Base-by-base conservation (phyloP, 164 flowering plant species). In the Vitis cinerea region DNA sequence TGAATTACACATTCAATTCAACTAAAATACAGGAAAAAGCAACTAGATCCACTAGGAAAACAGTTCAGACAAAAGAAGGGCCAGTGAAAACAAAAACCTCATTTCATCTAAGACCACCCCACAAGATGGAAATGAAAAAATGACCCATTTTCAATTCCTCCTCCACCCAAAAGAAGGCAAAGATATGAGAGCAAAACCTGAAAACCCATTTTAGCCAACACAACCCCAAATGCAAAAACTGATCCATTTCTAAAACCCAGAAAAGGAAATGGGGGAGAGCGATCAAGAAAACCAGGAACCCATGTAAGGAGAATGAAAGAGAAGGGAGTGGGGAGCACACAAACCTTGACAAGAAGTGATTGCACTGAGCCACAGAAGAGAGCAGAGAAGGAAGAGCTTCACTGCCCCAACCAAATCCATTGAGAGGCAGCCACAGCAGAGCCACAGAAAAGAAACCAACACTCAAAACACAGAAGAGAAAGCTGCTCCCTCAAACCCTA, bases 291-390 rank as follows among this genome's bases (percentile, higher is more conserved):
- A 47, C 48, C 9, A 15, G 48, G 27, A 54, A 59, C n/a, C 27
- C 37, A 37, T 17, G 51, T 16, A 12, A 31, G 65, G 30, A 61
- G 63, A 49, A 27, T 48, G 3, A 14, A 16, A 65, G 17, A 29
- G 11, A 51, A 8, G 27, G 11, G 56, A 67, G 29, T 70, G 75
- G 9, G 63, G 29, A 29, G 13, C 50, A 29, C 3, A n/a, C 8
- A 3, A 71, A 77, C 87, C 89, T 83, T 78, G 83, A 73, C 57
- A 62, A 30, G 64, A 55, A 65, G 70, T 56, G 60, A 77, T 63
- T 10, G 67, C 10, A 75, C 9, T 57, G 75, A 82, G 71, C 49
- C 79, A 82, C 31, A 85, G 71, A 66, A 82, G 63, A 14, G 72
- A 48, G 59, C 54, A 55, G 72, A 72, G 48, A 70, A 77, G 50